Conservation (phyloP, 805 yeast genomes). For the Nakazawaea wyomingensis region DNA sequence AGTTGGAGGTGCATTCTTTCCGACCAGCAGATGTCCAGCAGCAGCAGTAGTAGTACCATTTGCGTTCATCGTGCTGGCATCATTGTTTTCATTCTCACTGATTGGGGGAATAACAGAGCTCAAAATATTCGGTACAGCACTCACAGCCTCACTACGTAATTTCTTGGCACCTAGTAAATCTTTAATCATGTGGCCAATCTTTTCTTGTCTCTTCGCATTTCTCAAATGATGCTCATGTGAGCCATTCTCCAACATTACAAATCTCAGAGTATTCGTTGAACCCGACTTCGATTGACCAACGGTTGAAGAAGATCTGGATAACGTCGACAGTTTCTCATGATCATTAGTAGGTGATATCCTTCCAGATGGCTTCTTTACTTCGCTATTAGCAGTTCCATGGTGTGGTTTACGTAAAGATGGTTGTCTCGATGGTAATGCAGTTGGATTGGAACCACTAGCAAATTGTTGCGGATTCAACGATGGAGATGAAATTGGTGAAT, state of each 20-base stretch:
- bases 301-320: slow-evolving; percentile 18
- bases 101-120: slow-evolving; percentile 11
- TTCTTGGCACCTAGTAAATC: slow-evolving; percentile 72
- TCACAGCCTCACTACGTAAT: slow-evolving; percentile 62
- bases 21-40: slow-evolving; percentile 13
- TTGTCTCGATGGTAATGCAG: slow-evolving; percentile 13
- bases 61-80: too few relatives aligned
- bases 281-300: slow-evolving; percentile 9
- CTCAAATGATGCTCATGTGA: slow-evolving; percentile 75
- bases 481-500: slow-evolving; percentile 14
- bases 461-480: background rate
- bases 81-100: slow-evolving; percentile 5
- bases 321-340: slow-evolving; percentile 1
- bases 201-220: slow-evolving; percentile 75
- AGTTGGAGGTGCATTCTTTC: slow-evolving; percentile 54
- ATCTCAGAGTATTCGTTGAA: slow-evolving; percentile 33
- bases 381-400: background rate
- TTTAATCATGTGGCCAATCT: slow-evolving; percentile 66
- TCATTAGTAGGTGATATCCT: slow-evolving; percentile 1
- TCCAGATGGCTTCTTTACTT: background rate
- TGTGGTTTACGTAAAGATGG: slow-evolving; percentile 13
- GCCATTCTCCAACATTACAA: slow-evolving; percentile 60
- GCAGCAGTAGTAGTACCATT: slow-evolving; percentile 1
- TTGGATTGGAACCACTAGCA: background rate
- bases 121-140: slow-evolving; percentile 36